These are phyloP conservation scores for Ramaria rubella DNA, from an alignment of 768 basidiomycete genomes.

Conservation along the genomic window DNA sequence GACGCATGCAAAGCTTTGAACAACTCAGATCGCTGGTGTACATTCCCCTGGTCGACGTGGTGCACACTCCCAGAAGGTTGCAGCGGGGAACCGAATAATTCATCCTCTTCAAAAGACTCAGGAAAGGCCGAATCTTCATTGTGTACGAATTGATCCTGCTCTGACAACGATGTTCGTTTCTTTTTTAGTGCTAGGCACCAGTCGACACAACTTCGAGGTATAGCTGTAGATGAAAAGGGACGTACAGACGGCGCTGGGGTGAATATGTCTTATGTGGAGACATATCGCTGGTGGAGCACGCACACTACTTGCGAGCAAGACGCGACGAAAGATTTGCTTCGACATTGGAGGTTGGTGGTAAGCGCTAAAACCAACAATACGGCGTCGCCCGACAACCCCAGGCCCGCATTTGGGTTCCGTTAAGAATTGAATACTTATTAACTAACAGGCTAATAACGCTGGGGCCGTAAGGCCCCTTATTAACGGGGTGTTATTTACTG, in stretches of 20 bases:
- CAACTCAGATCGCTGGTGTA: neutral
- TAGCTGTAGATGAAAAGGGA: neutral
- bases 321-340: neutral
- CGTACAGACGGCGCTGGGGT: neutral
- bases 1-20: neutral
- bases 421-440: too few relatives aligned
- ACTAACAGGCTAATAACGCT: too few relatives aligned
- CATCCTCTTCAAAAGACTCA: neutral
- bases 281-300: neutral
- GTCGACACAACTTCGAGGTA: neutral
- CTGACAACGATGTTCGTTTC: neutral
- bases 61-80: neutral
- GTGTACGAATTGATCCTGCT: neutral
- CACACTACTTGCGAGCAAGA: neutral
- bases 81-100: neutral
- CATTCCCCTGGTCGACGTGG: neutral
- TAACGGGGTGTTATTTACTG: too few relatives aligned
- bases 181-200: neutral
- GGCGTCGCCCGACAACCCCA: too few relatives aligned
- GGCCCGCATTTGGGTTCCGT: too few relatives aligned
- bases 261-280: neutral
- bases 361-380: too few relatives aligned
- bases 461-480: too few relatives aligned
- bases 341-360: neutral
- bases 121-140: constrained; percentile 3